phyloP scores from a whole-genome alignment of 2,329 filamentous ascomycete species.

The Aureobasidium sp. region DNA sequence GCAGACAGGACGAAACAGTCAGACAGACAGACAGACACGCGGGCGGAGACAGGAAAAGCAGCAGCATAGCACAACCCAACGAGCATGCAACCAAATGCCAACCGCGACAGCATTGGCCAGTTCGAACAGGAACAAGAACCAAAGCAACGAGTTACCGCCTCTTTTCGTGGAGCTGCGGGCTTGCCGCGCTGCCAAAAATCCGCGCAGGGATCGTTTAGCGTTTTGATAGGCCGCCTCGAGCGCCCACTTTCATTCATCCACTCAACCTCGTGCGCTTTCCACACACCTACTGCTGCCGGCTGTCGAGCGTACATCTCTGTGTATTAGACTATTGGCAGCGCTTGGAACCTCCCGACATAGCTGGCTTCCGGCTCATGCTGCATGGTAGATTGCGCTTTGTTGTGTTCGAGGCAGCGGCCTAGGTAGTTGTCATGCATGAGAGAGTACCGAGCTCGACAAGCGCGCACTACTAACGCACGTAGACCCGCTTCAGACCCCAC shows the following conservation, averaged over 20 bases:
- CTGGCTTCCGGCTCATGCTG: background rate
- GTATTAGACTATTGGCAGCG: background rate
- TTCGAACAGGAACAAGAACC: background rate
- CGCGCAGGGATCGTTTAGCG: slow-evolving; percentile 2
- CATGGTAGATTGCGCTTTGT: background rate
- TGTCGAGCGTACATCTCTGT: background rate
- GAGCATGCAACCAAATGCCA: background rate
- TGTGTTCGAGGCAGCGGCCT: slow-evolving; percentile 6
- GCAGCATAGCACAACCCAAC: slow-evolving; percentile 1
- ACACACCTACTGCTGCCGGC: background rate
- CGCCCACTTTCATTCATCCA: background rate
- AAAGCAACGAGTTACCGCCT: slow-evolving; percentile 2
- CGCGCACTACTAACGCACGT: slow-evolving; percentile 4
- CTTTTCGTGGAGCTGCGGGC: slow-evolving; percentile 9
- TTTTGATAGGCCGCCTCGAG: slow-evolving; percentile 9
- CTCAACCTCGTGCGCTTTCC: background rate
- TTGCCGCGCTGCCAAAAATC: slow-evolving; percentile 5
- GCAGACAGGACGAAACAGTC: background rate
- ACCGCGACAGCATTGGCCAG: slow-evolving; percentile 3
- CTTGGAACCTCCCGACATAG: background rate
- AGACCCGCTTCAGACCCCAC: slow-evolving; percentile 5
- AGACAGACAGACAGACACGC: background rate
- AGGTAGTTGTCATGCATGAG: background rate
- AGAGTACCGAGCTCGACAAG: slow-evolving; percentile 2
- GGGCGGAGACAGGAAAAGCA: background rate